phyloP scores from a whole-genome alignment of 306 rosid genomes.

The Senna siamea region DNA sequence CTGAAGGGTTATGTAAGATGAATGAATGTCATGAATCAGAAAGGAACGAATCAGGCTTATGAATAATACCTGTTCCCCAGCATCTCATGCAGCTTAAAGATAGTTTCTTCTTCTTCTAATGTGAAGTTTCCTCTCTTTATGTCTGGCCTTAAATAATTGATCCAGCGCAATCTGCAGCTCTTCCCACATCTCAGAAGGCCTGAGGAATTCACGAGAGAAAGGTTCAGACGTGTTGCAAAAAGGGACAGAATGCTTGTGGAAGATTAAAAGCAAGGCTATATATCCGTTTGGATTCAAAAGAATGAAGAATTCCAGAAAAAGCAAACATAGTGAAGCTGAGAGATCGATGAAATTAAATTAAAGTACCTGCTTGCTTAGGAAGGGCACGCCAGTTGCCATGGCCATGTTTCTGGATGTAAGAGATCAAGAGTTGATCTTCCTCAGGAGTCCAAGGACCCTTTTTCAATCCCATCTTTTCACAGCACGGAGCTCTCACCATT shows the following conservation, averaged over 20 bases:
- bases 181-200: conserved; percentile 93
- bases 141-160: conserved; percentile 84
- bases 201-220: conserved; percentile 26
- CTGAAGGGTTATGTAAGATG: background rate
- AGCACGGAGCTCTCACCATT: conserved; percentile 98
- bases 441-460: conserved; percentile 92
- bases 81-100: conserved; percentile 67
- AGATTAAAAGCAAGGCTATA: background rate
- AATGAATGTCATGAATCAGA: conserved; percentile 9
- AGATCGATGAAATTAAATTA: no score
- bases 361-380: conserved; percentile 87
- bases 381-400: conserved; percentile 98
- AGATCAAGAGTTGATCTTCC: conserved; percentile 74
- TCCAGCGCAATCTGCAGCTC: conserved; percentile 93
- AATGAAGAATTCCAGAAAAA: no score
- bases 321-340: no score
- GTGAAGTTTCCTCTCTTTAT: conserved; percentile 96
- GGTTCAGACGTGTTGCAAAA: background rate
- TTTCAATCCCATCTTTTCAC: conserved; percentile 90
- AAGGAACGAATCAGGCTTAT: background rate
- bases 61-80: conserved; percentile 81
- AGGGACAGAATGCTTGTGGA: background rate
- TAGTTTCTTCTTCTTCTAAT: conserved; percentile 72
- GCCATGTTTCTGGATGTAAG: conserved; percentile 65
- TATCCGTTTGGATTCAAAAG: no score